These are phyloP conservation scores for Naganishia cerealis DNA, from an alignment of 1,284 basidiomycete species.

Conservation along the genomic window DNA sequence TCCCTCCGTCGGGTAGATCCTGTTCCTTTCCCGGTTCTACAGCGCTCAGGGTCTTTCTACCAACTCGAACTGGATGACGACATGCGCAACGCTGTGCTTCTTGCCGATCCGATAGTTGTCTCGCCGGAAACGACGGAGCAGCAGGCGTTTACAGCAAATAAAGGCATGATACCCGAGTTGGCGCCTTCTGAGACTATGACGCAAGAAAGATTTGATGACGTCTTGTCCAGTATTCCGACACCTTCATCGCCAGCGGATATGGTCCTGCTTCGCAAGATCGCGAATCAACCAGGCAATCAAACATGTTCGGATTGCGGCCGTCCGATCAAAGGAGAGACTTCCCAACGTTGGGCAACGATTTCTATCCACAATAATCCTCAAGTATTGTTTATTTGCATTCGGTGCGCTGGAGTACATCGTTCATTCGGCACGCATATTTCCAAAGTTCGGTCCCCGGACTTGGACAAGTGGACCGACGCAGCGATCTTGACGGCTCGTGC, in stretches of 20 bases:
- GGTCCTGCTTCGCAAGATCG: conserved; percentile 48
- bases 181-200: conserved; percentile 22
- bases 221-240: not conserved
- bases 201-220: conserved; percentile 21
- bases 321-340: conserved; percentile 43
- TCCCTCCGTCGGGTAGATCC: not conserved
- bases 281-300: conserved; percentile 49
- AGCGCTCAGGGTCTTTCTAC: conserved; percentile 22
- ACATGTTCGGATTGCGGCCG: conserved; percentile 56
- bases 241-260: conserved; percentile 39
- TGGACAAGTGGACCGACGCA: conserved; percentile 57
- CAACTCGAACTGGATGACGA: conserved; percentile 32
- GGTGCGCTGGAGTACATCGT: conserved; percentile 58
- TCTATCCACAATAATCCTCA: conserved; percentile 53
- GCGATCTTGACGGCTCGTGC: conserved; percentile 47
- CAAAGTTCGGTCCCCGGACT: conserved; percentile 57
- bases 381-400: conserved; percentile 59
- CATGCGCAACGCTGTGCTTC: conserved; percentile 23
- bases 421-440: conserved; percentile 58
- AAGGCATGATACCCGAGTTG: not conserved
- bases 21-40: conserved; percentile 5
- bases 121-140: conserved; percentile 1
- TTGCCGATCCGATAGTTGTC: conserved; percentile 20
- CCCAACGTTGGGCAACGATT: conserved; percentile 52
- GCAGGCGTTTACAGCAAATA: not conserved